Percentiles rank a stretch among this genome's conserved stretches.
These are phyloP conservation scores for Acidiella bohemica DNA, from an alignment of 495 filamentous ascomycete genomes.

Conservation along the genomic window DNA sequence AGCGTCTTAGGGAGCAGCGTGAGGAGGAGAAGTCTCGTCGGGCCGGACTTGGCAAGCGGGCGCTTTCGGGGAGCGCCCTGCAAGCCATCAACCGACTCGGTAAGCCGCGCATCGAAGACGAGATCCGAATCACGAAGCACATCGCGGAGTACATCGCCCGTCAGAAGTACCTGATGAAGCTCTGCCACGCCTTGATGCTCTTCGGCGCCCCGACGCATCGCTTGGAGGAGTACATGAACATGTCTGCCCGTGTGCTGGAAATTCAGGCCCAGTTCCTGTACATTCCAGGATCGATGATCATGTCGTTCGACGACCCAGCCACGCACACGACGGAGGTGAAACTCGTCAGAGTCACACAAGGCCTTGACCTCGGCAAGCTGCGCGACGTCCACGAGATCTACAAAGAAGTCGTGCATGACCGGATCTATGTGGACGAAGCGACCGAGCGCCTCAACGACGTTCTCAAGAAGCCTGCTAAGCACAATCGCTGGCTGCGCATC, in stretches of 20 bases:
- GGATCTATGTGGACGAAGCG: slow-evolving; percentile 73
- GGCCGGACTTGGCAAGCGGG: slow-evolving; percentile 20
- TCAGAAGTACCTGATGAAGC: slow-evolving; percentile 69
- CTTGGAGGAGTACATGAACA: slow-evolving; percentile 66
- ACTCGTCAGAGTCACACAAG: slow-evolving; percentile 61
- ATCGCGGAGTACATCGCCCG: slow-evolving; percentile 73
- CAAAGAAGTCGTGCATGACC: slow-evolving; percentile 84
- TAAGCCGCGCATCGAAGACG: slow-evolving; percentile 38
- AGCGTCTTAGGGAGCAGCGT: slow-evolving; percentile 28
- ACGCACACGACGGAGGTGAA: slow-evolving; percentile 92
- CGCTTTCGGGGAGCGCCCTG: slow-evolving; percentile 36
- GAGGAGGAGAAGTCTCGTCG: slow-evolving; percentile 16
- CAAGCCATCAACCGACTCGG: slow-evolving; percentile 33
- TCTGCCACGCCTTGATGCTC: slow-evolving; percentile 74
- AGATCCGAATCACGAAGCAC: slow-evolving; percentile 74
- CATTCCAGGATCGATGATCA: slow-evolving; percentile 88
- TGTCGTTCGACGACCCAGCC: slow-evolving; percentile 78
- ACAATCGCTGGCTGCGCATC: slow-evolving; percentile 58
- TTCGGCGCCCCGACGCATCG: slow-evolving; percentile 37
- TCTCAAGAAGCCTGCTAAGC: slow-evolving; percentile 47
- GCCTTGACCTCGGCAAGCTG: slow-evolving; percentile 72
- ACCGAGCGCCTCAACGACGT: slow-evolving; percentile 55
- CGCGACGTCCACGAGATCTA: slow-evolving; percentile 80
- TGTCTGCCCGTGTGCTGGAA: slow-evolving; percentile 76
- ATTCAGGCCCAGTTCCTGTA: slow-evolving; percentile 89